Evolutionary conservation across 805 yeast genomes (phyloP), one percentile per base, ranked within the genome.

Genomic region (Myxozyma mucilagina): DNA sequence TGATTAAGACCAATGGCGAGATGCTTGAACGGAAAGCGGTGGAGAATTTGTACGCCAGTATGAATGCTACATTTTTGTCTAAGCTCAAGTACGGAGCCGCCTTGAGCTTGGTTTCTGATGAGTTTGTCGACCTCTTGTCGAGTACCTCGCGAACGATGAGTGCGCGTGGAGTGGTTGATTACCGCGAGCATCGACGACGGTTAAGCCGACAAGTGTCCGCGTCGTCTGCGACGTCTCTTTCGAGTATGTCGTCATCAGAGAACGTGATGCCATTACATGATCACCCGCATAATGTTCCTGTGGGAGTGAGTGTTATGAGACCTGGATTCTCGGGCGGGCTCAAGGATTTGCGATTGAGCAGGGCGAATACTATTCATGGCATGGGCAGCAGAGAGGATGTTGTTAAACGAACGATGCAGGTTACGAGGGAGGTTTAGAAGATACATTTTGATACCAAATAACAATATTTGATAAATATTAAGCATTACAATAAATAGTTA

Each of bases 21-120:
- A 32, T 39, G 16, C 36, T 59, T 34, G 47, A 49, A 5, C 11
- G 47, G 35, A 29, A 24, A 24, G 18, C 43, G 10, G 31, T 59
- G 18, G 61, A 56, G 47, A 52, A 18, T 8, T 11, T 59, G 16
- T 62, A 56, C 35, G 13, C 53, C 5, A 39, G 34, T 10, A 39
- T 34, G 49, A 55, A 62, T 48, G 54, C 66, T 11, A 24, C n/a
- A 6, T 59, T 59, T 45, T 44, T 57, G 16, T 43, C 63, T 9
- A 56, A 59, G 29, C 57, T 62, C 53, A 54, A 50, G 38, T 62
- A 47, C 43, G 66, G 66, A 29, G 51, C 47, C 10, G 66, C 66
- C 20, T 41, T 62, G 41, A 56, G 61, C 41, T 44, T 56, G 4
- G 66, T 53, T 14, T 62, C 66, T 7, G 60, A 55, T 32, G 61